Percentiles rank a stretch among this genome's conserved stretches.
Evolutionary conservation across 345 rosid species (phyloP).

Genomic region (Moricandia arvensis): DNA sequence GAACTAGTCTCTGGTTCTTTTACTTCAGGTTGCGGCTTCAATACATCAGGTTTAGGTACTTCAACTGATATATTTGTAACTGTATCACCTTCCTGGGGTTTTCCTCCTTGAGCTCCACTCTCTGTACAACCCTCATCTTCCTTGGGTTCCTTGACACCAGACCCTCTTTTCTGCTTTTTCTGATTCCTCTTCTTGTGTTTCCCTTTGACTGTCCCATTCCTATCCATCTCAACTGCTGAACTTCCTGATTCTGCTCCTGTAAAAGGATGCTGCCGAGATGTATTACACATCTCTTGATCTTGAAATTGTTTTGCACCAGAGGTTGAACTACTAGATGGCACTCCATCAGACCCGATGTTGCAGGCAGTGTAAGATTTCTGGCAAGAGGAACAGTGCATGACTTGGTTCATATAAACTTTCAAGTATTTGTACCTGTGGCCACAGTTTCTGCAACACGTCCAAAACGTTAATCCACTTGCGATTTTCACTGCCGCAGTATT

Average conservation of each 20-base stretch:
- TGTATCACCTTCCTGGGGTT: constrained; percentile 6
- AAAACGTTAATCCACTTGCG: constrained; percentile 43
- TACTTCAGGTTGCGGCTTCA: constrained; percentile 34
- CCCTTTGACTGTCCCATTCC: constrained; percentile 10
- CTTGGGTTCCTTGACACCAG: constrained; percentile 34
- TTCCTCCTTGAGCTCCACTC: constrained; percentile 23
- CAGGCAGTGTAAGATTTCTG: constrained; percentile 45
- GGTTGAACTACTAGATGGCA: constrained; percentile 35
- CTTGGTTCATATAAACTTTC: constrained; percentile 35
- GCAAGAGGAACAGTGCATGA: constrained; percentile 60
- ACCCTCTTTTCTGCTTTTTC: constrained; percentile 23
- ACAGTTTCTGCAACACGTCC: constrained; percentile 68
- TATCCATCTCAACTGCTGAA: constrained; percentile 23
- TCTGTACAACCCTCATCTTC: constrained; percentile 38
- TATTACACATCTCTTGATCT: constrained; percentile 37
- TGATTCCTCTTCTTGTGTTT: constrained; percentile 13
- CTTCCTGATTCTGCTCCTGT: constrained; percentile 22
- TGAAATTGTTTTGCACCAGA: constrained; percentile 38
- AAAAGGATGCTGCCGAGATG: constrained; percentile 38
- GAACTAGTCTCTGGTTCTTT: constrained; percentile 17
- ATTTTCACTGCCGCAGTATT: constrained; percentile 41
- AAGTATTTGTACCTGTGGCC: constrained; percentile 45
- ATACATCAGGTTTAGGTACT: constrained; percentile 33
- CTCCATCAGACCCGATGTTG: constrained; percentile 41
- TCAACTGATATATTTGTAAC: constrained; percentile 26